phyloP scores from a whole-genome alignment of 148 eudicot genomes.

The Rhododendron simsii region DNA sequence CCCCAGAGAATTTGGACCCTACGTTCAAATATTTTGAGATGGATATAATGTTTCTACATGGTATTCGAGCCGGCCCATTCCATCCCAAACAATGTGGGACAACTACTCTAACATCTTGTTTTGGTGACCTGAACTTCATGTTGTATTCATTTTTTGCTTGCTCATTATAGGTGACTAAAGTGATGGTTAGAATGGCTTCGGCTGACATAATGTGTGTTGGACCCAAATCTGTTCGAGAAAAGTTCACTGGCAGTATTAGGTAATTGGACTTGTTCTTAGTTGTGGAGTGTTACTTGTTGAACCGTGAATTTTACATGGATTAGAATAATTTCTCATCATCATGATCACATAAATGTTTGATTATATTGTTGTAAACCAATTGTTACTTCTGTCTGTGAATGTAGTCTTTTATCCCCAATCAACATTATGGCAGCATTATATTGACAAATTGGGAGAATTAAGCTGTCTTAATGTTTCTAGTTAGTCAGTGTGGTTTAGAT shows the following conservation, averaged over 20 bases:
- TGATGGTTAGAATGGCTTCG: slow-evolving; percentile 81
- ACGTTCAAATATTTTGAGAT: too few species aligned
- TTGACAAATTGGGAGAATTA: not conserved
- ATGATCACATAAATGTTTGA: not conserved
- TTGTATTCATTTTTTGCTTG: slow-evolving; percentile 9
- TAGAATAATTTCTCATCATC: not conserved
- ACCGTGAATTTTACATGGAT: not conserved
- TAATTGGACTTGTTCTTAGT: slow-evolving; percentile 10
- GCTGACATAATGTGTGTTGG: slow-evolving; percentile 95
- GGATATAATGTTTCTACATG: too few species aligned
- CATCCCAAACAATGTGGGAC: too few species aligned
- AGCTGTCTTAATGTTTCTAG: not conserved
- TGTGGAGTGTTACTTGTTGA: not conserved
- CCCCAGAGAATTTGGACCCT: too few species aligned
- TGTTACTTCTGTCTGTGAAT: not conserved
- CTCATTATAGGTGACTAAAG: slow-evolving; percentile 75
- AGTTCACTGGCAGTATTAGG: slow-evolving; percentile 91
- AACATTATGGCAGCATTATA: not conserved
- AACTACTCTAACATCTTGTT: not conserved
- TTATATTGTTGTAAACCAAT: not conserved
- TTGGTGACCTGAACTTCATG: not conserved
- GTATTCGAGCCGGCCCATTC: too few species aligned
- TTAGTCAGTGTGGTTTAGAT: not conserved
- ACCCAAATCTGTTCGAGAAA: slow-evolving; percentile 73
- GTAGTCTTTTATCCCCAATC: not conserved